Evolutionary conservation across 2,329 filamentous ascomycete genomes (phyloP).

Genomic region (Metarhizium rileyi): DNA sequence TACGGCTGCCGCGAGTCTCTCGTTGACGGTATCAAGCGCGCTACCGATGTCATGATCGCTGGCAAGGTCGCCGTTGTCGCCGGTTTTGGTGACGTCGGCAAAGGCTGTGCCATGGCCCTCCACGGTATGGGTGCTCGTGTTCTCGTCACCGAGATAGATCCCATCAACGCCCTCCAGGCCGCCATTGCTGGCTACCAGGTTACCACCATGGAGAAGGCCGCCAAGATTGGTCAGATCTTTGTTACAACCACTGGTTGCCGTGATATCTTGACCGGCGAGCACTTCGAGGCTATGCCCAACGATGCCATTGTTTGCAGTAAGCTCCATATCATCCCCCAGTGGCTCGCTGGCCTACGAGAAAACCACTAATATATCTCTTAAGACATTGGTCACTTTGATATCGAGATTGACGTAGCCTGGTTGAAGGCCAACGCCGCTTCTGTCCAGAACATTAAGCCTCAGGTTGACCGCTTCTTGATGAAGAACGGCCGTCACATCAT

Average conservation of each 20-base stretch:
- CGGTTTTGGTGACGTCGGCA: constrained; percentile 97
- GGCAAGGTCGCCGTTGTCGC: constrained; percentile 97
- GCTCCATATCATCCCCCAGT: constrained; percentile 15
- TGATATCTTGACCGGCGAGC: constrained; percentile 84
- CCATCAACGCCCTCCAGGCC: constrained; percentile 99
- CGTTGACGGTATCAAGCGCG: constrained; percentile 99
- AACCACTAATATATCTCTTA: constrained; percentile 8
- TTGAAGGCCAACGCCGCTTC: constrained; percentile 92
- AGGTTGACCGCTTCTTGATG: constrained; percentile 98
- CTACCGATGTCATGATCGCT: constrained; percentile 99
- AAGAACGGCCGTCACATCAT: constrained; percentile 92
- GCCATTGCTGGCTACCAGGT: constrained; percentile 97
- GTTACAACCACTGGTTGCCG: constrained; percentile 98
- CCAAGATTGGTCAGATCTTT: constrained; percentile 85
- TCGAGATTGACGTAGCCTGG: constrained; percentile 99
- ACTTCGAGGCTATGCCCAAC: constrained; percentile 95
- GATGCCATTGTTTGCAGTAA: constrained; percentile 97
- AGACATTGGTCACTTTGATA: constrained; percentile 99
- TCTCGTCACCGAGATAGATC: constrained; percentile 92
- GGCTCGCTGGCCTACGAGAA: background rate
- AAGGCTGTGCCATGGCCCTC: constrained; percentile 94
- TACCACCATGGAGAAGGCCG: constrained; percentile 95
- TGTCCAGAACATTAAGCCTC: constrained; percentile 98
- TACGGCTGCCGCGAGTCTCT: constrained; percentile 99
- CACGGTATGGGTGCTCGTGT: constrained; percentile 96